Percentiles rank a stretch among this genome's conserved stretches.
Evolutionary conservation across 179 eudicot genomes (phyloP).

Genomic region (Beta lomatogona): DNA sequence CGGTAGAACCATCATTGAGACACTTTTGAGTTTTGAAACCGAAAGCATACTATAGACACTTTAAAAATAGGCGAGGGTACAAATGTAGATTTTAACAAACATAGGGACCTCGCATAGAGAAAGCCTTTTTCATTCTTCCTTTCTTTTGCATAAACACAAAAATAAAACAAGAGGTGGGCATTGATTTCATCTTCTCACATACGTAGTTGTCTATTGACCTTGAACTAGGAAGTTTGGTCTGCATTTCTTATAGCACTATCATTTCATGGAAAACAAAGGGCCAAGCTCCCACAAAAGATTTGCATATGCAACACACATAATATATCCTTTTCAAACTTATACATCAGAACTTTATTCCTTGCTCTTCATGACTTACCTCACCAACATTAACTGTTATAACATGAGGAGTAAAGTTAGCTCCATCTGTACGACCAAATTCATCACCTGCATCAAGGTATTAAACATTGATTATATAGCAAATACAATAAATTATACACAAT

Average conservation of each 20-base stretch:
- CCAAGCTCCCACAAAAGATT: background rate
- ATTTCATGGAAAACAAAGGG: background rate
- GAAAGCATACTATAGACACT: too few relatives aligned
- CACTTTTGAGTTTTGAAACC: too few relatives aligned
- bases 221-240: background rate
- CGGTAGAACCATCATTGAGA: too few relatives aligned
- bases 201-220: background rate
- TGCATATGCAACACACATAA: background rate
- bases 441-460: slow-evolving; percentile 47
- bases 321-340: background rate
- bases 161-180: background rate
- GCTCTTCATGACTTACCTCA: slow-evolving; percentile 50
- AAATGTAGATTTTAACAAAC: too few relatives aligned
- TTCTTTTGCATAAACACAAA: too few relatives aligned
- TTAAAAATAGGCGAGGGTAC: too few relatives aligned
- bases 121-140: background rate
- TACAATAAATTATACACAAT: background rate
- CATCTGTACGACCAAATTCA: slow-evolving; percentile 45
- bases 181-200: background rate
- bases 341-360: background rate
- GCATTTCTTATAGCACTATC: background rate
- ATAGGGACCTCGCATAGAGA: too few relatives aligned
- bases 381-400: slow-evolving; percentile 66
- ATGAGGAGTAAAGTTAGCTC: slow-evolving; percentile 69
- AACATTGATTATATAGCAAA: background rate